Base-by-base conservation (phyloP, 1,284 basidiomycete species). In the Termitomyces sp. region DNA sequence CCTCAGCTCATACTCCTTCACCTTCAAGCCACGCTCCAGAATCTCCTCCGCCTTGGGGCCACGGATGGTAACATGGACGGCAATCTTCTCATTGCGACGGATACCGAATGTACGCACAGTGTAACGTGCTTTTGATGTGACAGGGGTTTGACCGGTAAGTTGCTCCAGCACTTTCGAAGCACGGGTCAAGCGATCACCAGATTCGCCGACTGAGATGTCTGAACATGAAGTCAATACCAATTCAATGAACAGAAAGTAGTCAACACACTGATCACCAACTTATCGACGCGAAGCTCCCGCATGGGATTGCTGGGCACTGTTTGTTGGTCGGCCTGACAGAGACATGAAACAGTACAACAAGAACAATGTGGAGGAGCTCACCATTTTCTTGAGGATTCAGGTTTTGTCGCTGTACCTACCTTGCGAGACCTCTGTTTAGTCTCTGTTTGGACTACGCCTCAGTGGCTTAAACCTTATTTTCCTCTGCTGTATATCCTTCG, bases 181-280 rank as follows among this genome's bases (percentile, higher is more conserved):
- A 80, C 97, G 92, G 65, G 97, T 99, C 67, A 99, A 83, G 75
- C 96, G 87, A 86, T 99, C 96, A 80, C 96, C 96, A 67, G 95
- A 98, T 83, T 98, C 96, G 73, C 97, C 96, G 68, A 99, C 97
- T 68, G 94, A 98, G 78, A 99, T 99, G 88, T 99, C 94, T 96
- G 51, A n/a, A 40, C 31, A 55, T 15, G 34, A 52, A 41, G 28
- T 58, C 39, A 58, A 36, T 24, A 45, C 7, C 3, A 4, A n/a
- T 26, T 6, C n/a, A 2, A 17, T 28, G 26, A 33, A 34, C 13
- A 40, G 17, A 24, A 28, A 21, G 2, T 7, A 46, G 53, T 42
- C 43, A 21, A 90, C 92, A 69, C 75, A 96, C 93, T 99, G 85
- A 99, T 94, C 80, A 98, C 95, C 73, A 99, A 90, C 85, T 99